Evolutionary conservation across 2,329 filamentous ascomycete species (phyloP), one percentile per base, ranked within the genome.

Genomic region (Calonectria naviculata): DNA sequence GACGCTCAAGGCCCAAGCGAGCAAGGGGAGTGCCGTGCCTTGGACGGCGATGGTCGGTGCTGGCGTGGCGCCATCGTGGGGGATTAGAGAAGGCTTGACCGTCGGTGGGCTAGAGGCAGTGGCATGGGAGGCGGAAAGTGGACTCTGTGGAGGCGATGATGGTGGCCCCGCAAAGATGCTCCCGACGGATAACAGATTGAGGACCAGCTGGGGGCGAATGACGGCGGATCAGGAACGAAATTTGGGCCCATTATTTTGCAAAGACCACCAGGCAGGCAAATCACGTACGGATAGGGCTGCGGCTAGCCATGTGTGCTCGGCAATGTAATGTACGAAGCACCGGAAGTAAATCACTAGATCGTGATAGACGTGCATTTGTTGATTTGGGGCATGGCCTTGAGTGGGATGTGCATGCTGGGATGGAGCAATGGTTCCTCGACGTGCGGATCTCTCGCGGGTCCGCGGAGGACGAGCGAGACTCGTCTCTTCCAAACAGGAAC

Each of bases 91-190:
- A n/a, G 52, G 34, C 24, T 21, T 42, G 36, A n/a, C 56, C 38
- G 10, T 15, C 8, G 38, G 60, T 38, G 61, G 66, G n/a, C 38
- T 65, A 62, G 66, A 65, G 63, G 67, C 64, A 72, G 24, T 66
- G 49, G 29, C 42, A 72, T 41, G 28, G 56, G 17, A 21, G 47
- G 42, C 62, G 73, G 74, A 71, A 75, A 73, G 75, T 78, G 75
- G 75, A 67, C 74, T 72, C 52, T 46, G 47, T 49, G 56, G n/a
- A 64, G 34, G 38, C 28, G n/a, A 49, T 24, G 44, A 65, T 28
- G 62, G 69, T 47, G 65, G 38, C 52, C 31, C 58, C 60, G 28
- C 61, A 34, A 36, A 61, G 52, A 46, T 36, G 28, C 60, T 49
- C 49, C 56, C 21, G 34, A 62, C 44, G 65, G 65, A 62, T 28